Evolutionary conservation across 768 basidiomycete genomes (phyloP).

Genomic region (Butyriboletus loyo): DNA sequence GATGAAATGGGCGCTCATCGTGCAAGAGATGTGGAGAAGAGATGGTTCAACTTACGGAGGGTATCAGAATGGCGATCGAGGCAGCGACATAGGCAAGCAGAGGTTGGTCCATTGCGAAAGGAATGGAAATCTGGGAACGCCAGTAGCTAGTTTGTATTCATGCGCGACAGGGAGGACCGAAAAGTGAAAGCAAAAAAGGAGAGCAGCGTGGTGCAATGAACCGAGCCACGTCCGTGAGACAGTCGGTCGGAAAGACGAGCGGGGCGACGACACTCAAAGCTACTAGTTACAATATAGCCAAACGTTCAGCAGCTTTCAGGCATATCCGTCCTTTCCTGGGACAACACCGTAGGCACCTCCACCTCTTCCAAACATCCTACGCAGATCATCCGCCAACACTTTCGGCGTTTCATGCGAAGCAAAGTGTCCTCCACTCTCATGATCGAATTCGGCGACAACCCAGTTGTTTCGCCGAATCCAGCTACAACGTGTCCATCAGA

Average conservation of each 20-base stretch:
- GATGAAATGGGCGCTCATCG: slow-evolving; percentile 77
- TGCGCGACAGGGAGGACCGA: not conserved
- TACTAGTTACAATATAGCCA: too few relatives aligned
- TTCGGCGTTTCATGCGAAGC: slow-evolving; percentile 52
- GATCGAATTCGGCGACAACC: slow-evolving; percentile 48
- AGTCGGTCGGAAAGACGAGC: too few relatives aligned
- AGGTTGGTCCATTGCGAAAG: slow-evolving; percentile 24
- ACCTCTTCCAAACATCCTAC: slow-evolving; percentile 55
- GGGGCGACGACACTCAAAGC: too few relatives aligned
- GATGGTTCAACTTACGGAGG: slow-evolving; percentile 26
- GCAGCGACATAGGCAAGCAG: slow-evolving; percentile 23
- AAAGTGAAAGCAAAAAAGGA: not conserved
- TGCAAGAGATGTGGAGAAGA: not conserved
- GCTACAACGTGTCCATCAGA: too few relatives aligned
- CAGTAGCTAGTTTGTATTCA: slow-evolving; percentile 3
- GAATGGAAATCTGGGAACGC: not conserved
- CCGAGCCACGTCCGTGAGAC: not conserved
- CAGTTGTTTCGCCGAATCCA: slow-evolving; percentile 40
- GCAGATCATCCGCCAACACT: slow-evolving; percentile 46
- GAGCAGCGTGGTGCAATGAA: not conserved
- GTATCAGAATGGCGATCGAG: slow-evolving; percentile 19
- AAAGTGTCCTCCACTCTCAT: slow-evolving; percentile 57
- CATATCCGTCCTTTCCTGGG: slow-evolving; percentile 42
- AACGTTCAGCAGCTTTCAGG: not conserved
- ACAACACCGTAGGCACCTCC: slow-evolving; percentile 51